Percentiles rank a stretch among this genome's conserved stretches.
Conservation (phyloP, 1,139 yeast species). For the Magnusiomyces tetraspermus region DNA sequence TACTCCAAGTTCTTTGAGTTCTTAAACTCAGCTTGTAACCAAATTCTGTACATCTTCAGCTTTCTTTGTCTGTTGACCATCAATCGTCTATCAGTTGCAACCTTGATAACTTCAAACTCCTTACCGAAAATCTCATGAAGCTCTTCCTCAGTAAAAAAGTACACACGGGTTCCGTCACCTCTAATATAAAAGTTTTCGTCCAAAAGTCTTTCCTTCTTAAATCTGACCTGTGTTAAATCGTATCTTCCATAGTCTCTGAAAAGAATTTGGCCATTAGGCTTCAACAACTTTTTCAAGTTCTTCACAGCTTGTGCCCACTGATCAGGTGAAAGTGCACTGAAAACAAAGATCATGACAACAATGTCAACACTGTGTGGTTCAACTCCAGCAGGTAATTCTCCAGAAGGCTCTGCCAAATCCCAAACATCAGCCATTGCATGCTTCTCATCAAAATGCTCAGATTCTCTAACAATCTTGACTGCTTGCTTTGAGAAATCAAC, state of each 20-base stretch:
- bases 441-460: conserved; percentile 53
- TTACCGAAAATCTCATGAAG: conserved; percentile 61
- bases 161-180: conserved; percentile 97
- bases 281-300: conserved; percentile 61
- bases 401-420: conserved; percentile 81
- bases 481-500: conserved; percentile 90
- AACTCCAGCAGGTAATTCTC: conserved; percentile 71
- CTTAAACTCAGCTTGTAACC: conserved; percentile 88
- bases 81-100: conserved; percentile 84
- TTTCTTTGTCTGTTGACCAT: conserved; percentile 87
- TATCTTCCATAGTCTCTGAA: conserved; percentile 94
- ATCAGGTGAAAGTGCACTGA: conserved; percentile 82
- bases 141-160: conserved; percentile 93
- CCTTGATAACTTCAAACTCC: conserved; percentile 56
- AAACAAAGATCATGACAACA: conserved; percentile 87
- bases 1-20: neutral
- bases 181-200: conserved; percentile 92
- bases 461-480: conserved; percentile 65
- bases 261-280: conserved; percentile 85
- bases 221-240: conserved; percentile 90
- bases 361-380: conserved; percentile 78
- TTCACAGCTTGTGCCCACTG: conserved; percentile 80
- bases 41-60: conserved; percentile 89
- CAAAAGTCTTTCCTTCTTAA: conserved; percentile 75
- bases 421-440: conserved; percentile 81